Evolutionary conservation across 1,284 basidiomycete species (phyloP), one percentile per base, ranked within the genome.

Genomic region (Blastosporella zonata): DNA sequence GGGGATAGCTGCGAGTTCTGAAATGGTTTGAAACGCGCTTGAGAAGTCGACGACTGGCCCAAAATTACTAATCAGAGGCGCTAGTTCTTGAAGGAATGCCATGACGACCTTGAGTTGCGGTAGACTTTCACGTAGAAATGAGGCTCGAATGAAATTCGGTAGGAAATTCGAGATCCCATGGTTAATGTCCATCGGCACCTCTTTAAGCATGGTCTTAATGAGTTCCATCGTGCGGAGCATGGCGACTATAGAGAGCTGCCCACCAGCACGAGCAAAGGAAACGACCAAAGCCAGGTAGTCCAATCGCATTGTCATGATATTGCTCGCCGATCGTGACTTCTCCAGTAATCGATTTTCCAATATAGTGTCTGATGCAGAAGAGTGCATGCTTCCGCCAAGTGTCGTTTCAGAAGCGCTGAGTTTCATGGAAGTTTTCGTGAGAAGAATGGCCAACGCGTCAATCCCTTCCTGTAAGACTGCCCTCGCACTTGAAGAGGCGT

Each of bases 241-340:
- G 2, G 79, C 70, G 3, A 67, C 56, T 20, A 71, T 57, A 0
- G 73, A 69, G 0, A 87, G 59, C 15, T 71, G 66, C 0, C 86
- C 87, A 2, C 87, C 87, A 6, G 73, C 70, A 22, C 65, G 64
- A 3, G 77, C 75, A 58, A 79, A 87, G 0, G 73, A 70, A 28
- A 76, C 68, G 2, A 89, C 75, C 8, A 89, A 67, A 1, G 67
- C 66, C 1, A 91, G 68, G 60, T 84, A 90, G 54, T 89, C 86
- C 23, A 80, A 59, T 18, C 81, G 73, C 73, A 90, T 86, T 2
- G 66, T 64, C 8, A 67, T 64, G 27, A 80, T 67, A 61, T 89
- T 80, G 53, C 79, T 78, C 1, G 77, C 68, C 3, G 68, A 56
- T 53, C 73, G 72, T n/a, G 69, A 66, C 59, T 70, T 68, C 60